Evolutionary conservation across 345 rosid genomes (phyloP).

Genomic region (Eucalyptus cloeziana): DNA sequence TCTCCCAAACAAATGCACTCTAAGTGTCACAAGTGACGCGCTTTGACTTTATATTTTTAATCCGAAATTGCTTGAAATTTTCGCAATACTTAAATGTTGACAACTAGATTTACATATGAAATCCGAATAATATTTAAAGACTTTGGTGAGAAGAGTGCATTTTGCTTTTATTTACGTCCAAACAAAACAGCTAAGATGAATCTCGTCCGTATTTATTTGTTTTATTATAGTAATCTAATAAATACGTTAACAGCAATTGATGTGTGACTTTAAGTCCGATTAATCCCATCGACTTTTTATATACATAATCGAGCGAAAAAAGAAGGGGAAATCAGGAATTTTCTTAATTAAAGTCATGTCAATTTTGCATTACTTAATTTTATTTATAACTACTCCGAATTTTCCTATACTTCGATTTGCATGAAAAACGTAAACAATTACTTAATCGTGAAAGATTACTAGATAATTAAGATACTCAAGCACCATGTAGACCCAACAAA

Average conservation of each 20-base stretch:
- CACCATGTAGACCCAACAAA: not conserved
- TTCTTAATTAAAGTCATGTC: not conserved
- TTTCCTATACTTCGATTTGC: not conserved
- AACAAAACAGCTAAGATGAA: not conserved
- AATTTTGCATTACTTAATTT: not conserved
- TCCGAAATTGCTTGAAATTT: not conserved
- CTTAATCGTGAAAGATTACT: not conserved
- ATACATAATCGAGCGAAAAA: not conserved
- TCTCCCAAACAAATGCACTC: too few species aligned
- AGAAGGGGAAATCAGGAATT: not conserved
- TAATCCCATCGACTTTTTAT: not conserved
- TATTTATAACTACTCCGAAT: not conserved
- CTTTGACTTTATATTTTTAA: not conserved
- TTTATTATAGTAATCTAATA: not conserved
- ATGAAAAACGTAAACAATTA: not conserved
- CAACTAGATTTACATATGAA: not conserved
- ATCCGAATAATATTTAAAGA: not conserved
- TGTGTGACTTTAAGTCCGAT: not conserved
- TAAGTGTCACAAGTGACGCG: accelerated
- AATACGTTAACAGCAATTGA: not conserved
- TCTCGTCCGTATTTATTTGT: not conserved
- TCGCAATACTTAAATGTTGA: not conserved
- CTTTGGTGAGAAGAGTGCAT: not conserved
- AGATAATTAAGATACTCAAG: not conserved
- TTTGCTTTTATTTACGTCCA: not conserved